A percentile compares a stretch with the other conserved stretches of the same genome.
These are phyloP conservation scores for Citrus maxima DNA, from an alignment of 345 rosid genomes.

Conservation along the genomic window DNA sequence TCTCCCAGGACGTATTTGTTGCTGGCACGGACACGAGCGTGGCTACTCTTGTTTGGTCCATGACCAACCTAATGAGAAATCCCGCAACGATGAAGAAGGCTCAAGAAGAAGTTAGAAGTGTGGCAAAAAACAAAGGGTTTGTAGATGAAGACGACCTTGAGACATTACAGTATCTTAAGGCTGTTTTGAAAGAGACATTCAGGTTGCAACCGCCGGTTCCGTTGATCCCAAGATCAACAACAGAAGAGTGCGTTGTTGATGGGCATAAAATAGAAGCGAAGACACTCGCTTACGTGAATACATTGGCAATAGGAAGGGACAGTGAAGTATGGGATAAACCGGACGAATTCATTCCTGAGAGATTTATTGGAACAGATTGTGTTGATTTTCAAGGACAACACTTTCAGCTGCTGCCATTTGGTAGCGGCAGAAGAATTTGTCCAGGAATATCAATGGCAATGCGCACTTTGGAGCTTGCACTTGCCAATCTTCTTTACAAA, in stretches of 20 bases:
- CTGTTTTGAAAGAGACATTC: constrained; percentile 31
- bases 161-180: constrained; percentile 20
- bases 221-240: constrained; percentile 26
- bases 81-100: constrained; percentile 20
- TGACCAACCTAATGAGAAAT: constrained; percentile 30
- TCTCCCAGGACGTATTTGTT: constrained; percentile 22
- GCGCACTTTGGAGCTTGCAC: constrained; percentile 13
- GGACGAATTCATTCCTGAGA: constrained; percentile 19
- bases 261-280: constrained; percentile 21
- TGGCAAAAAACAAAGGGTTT: constrained; percentile 11
- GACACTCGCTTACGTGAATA: constrained; percentile 22
- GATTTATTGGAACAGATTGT: constrained; percentile 17
- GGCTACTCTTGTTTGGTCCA: constrained; percentile 25
- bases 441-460: constrained; percentile 24
- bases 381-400: constrained; percentile 23
- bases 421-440: constrained; percentile 32
- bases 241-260: constrained; percentile 4
- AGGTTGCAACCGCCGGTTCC: constrained; percentile 28
- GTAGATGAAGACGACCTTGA: constrained; percentile 24
- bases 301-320: constrained; percentile 36
- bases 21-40: constrained; percentile 31
- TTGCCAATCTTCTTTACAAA: constrained; percentile 21
- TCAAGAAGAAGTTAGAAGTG: constrained; percentile 21
- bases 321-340: constrained; percentile 25
- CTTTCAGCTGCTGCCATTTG: constrained; percentile 26